phyloP scores from a whole-genome alignment of 2,329 filamentous ascomycete genomes.

The Epicoccum sorghinum region DNA sequence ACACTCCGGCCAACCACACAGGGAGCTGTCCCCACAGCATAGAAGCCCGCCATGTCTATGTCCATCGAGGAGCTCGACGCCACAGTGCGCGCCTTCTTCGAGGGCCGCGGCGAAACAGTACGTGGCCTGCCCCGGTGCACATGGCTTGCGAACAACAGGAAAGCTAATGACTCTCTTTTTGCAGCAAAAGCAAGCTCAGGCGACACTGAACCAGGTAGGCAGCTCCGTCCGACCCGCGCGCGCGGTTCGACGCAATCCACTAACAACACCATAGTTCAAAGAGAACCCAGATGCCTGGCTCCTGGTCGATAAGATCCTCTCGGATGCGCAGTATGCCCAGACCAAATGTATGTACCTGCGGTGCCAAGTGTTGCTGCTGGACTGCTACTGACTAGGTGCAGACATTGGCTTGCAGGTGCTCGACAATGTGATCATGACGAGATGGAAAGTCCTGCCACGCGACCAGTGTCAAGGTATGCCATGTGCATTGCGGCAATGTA shows the following conservation, averaged over 20 bases:
- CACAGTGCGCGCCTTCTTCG: conserved; percentile 96
- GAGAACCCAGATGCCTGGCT: conserved; percentile 98
- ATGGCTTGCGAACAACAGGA: conserved; percentile 34
- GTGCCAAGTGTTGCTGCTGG: conserved; percentile 20
- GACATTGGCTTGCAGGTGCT: conserved; percentile 94
- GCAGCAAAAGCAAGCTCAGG: conserved; percentile 95
- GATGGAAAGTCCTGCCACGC: conserved; percentile 96
- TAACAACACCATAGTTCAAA: conserved; percentile 74
- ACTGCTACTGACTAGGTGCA: conserved; percentile 52
- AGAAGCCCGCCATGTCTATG: conserved; percentile 61
- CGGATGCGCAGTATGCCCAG: conserved; percentile 89
- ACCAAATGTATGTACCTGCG: conserved; percentile 78
- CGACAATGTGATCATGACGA: conserved; percentile 97
- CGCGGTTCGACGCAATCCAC: conserved; percentile 10
- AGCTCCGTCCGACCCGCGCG: conserved; percentile 16
- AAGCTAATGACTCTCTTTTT: conserved; percentile 45
- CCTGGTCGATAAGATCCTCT: conserved; percentile 94
- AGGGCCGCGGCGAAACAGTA: conserved; percentile 93
- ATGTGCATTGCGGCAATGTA: neutral
- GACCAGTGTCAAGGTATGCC: conserved; percentile 90
- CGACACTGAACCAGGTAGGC: conserved; percentile 86
- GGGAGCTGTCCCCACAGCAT: conserved; percentile 44
- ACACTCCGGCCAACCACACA: conserved; percentile 30
- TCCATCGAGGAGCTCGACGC: conserved; percentile 94
- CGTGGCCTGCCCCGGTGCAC: conserved; percentile 42